phyloP scores from a whole-genome alignment of 805 yeast species.

The Schizosaccharomyces cryophilus region DNA sequence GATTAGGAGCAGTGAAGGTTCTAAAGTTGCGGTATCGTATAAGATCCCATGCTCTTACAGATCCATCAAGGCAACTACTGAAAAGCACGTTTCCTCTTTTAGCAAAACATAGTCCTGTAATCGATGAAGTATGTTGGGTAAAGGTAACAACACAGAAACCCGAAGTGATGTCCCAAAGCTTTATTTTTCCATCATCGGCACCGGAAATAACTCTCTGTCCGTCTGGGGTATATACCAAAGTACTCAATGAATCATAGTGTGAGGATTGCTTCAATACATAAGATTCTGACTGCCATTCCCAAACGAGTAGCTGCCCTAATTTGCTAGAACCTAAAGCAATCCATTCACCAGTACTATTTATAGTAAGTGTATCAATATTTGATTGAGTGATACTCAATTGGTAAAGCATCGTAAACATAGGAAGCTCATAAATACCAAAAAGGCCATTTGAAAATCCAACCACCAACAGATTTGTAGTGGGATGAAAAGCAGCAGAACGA shows the following conservation, averaged over 20 bases:
- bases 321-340: slow-evolving; percentile 78
- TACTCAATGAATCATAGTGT: slow-evolving; percentile 74
- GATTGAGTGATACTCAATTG: slow-evolving; percentile 80
- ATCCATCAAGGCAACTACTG: slow-evolving; percentile 82
- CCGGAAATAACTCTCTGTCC: slow-evolving; percentile 83
- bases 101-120: slow-evolving; percentile 69
- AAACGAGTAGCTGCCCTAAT: slow-evolving; percentile 80
- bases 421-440: slow-evolving; percentile 72
- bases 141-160: slow-evolving; percentile 87
- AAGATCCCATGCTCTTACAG: slow-evolving; percentile 92
- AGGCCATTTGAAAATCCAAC: slow-evolving; percentile 82
- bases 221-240: slow-evolving; percentile 76
- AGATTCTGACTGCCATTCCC: slow-evolving; percentile 97
- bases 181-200: slow-evolving; percentile 87
- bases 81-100: slow-evolving; percentile 76
- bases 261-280: slow-evolving; percentile 91
- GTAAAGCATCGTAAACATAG: slow-evolving; percentile 56
- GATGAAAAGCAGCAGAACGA: slow-evolving; percentile 63
- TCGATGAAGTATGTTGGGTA: slow-evolving; percentile 71
- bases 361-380: slow-evolving; percentile 55
- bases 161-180: slow-evolving; percentile 81
- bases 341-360: slow-evolving; percentile 86
- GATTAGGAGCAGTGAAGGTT: slow-evolving; percentile 72
- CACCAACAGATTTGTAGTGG: slow-evolving; percentile 42
- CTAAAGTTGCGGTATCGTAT: slow-evolving; percentile 81